These are phyloP conservation scores for Boletus pseudo-olivaceus DNA, from an alignment of 768 basidiomycete genomes.

Conservation along the genomic window DNA sequence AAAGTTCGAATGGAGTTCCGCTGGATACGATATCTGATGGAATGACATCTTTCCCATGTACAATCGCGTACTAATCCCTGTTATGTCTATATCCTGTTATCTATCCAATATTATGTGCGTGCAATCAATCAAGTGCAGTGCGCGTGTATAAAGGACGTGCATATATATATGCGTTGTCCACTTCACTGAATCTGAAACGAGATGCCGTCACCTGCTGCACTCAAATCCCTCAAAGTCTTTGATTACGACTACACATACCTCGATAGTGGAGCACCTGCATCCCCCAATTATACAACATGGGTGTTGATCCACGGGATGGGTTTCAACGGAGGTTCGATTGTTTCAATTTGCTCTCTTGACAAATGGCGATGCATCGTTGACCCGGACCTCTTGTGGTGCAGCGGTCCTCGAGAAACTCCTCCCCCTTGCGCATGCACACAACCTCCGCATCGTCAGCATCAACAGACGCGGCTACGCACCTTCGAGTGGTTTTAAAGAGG, in stretches of 20 bases:
- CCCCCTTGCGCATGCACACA: constrained; percentile 19
- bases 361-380: neutral
- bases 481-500: constrained; percentile 21
- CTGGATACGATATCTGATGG: too few relatives aligned
- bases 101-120: too few relatives aligned
- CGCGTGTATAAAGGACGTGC: too few relatives aligned
- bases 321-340: constrained; percentile 19
- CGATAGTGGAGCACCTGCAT: constrained; percentile 20
- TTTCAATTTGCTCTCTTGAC: neutral
- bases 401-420: constrained; percentile 18
- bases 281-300: constrained; percentile 20
- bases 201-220: constrained; percentile 1
- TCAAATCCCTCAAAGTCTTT: constrained; percentile 12
- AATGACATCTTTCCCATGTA: too few relatives aligned
- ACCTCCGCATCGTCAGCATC: constrained; percentile 22
- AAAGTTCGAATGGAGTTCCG: too few relatives aligned
- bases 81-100: too few relatives aligned
- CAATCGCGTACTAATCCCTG: too few relatives aligned
- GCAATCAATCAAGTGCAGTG: too few relatives aligned
- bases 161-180: too few relatives aligned
- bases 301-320: constrained; percentile 19
- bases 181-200: neutral
- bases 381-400: neutral
- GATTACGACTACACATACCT: constrained; percentile 20
- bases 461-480: constrained; percentile 28